Percentiles rank a stretch among this genome's conserved stretches.
Conservation (phyloP, 1,139 yeast genomes). For the Petasospora rhodanensis region DNA sequence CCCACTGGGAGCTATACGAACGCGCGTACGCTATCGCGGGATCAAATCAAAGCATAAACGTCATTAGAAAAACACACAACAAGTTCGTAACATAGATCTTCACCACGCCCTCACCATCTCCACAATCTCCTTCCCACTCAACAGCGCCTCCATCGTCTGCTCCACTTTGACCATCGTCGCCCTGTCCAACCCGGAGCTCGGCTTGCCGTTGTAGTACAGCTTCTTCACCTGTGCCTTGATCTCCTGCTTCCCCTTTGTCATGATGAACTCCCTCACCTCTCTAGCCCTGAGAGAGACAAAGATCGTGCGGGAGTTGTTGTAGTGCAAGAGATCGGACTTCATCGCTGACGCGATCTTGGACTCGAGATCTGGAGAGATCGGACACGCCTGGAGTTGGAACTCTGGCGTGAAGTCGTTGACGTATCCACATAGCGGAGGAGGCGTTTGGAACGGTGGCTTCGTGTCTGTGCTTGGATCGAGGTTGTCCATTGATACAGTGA, state of each 20-base stretch:
- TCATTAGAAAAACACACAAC: neutral
- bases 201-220: conserved; percentile 9
- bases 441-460: conserved; percentile 3
- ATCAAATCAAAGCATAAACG: neutral
- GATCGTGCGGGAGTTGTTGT: conserved; percentile 28
- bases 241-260: conserved; percentile 29
- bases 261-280: conserved; percentile 49
- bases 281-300: conserved; percentile 49
- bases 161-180: conserved; percentile 6
- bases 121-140: conserved; percentile 6
- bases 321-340: conserved; percentile 44
- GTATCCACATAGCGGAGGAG: conserved; percentile 25
- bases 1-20: no score
- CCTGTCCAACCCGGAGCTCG: conserved; percentile 5
- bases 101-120: conserved; percentile 9
- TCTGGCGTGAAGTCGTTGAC: conserved; percentile 25
- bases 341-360: conserved; percentile 46
- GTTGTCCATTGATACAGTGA: conserved; percentile 15
- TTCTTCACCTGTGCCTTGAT: conserved; percentile 9
- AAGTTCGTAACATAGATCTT: neutral
- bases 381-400: conserved; percentile 36
- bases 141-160: conserved; percentile 7
- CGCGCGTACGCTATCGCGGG: no score
- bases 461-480: conserved; percentile 1
- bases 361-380: conserved; percentile 46